Base-by-base conservation (phyloP, 495 filamentous ascomycete species). In the Massariosphaeria phaeospora region DNA sequence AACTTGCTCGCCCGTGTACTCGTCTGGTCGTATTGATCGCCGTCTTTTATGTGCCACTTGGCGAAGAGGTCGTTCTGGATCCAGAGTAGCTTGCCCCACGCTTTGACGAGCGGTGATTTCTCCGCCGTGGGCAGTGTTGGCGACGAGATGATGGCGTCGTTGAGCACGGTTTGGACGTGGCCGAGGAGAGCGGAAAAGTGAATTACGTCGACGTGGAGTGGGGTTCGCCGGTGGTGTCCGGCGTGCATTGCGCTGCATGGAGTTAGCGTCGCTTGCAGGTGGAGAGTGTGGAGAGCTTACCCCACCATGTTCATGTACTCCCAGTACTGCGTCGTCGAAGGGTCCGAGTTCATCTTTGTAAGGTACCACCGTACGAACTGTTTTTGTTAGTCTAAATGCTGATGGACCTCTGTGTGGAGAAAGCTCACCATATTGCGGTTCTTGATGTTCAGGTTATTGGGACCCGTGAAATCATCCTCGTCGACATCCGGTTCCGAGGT, bases 1-100 rank as follows among this genome's bases (percentile, higher is more conserved):
- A n/a, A n/a, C n/a, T n/a, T n/a, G n/a, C n/a, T n/a, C n/a, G n/a
- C n/a, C n/a, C n/a, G n/a, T n/a, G n/a, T n/a, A n/a, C 30, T 83
- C 81, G 1, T 80, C 80, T 21, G 72, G 13, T 33, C 78, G 57
- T 73, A 87, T 66, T 89, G 84, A 27, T 86, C 85, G 30, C 84
- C 84, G 53, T 89, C 84, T 21, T 77, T 73, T 3, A 85, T 77
- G 54, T 86, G 84, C 79, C 82, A 86, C 69, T 81, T 84, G 8
- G 85, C 82, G 59, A 91, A 86, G 17, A 91, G 72, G 65, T 91
- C 86, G 61, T 87, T 86, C 68, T 88, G 84, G 62, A 87, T 85
- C 84, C 84, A 86, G 51, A 83, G 72, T 12, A 83, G 69, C 55
- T 83, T 83, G 49, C 57, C 72, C 48, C 80, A 66, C 9, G 85